Evolutionary conservation across 2,329 filamentous ascomycete genomes (phyloP), one percentile per base, ranked within the genome.

Genomic region (Bipolaris cookei): DNA sequence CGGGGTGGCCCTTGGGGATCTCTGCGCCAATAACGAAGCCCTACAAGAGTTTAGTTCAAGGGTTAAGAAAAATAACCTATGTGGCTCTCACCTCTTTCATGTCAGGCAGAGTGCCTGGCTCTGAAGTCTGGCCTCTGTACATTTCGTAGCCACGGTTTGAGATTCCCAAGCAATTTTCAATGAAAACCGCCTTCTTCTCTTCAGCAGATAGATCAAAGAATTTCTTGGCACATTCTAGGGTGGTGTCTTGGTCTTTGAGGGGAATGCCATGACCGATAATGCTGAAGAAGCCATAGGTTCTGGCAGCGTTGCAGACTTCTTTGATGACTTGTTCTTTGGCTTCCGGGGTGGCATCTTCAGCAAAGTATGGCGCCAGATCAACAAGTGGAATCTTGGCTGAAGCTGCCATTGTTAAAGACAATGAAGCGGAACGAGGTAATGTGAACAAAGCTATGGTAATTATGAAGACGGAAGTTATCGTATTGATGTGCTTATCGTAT

Each of bases 281-380:
- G n/a, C 55, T 55, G 56, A 65, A 63, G 37, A 65, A 65, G 18
- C 63, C 63, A 53, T 56, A 65, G 3, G 30, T 35, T 21, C 11
- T 34, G 16, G 16, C n/a, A 11, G 44, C 44, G 6, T 46, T 4
- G 30, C 16, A 21, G 4, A 46, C 18, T 2, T 20, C 30, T 7
- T 20, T 21, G 13, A 46, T 20, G 18, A 46, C 44, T 18, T 23
- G 16, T 7, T 46, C 7, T 21, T 35, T 35, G 16, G 30, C 44
- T 21, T 23, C 8, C 2, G 16, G 16, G 3, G 44, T 25, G 20
- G 39, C 39, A 4, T 23, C 13, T 14, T 13, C 21, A 3, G 18
- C 39, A 4, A 42, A 23, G 20, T 23, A 42, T 11, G 39, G 20
- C 11, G 20, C 11, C 10, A 42, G 18, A 25, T 42, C 20, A 23